A percentile compares a stretch with the other conserved stretches of the same genome.
These are phyloP conservation scores for Fusarium sp. DNA, from an alignment of 2,329 filamentous ascomycete species.

Conservation along the genomic window DNA sequence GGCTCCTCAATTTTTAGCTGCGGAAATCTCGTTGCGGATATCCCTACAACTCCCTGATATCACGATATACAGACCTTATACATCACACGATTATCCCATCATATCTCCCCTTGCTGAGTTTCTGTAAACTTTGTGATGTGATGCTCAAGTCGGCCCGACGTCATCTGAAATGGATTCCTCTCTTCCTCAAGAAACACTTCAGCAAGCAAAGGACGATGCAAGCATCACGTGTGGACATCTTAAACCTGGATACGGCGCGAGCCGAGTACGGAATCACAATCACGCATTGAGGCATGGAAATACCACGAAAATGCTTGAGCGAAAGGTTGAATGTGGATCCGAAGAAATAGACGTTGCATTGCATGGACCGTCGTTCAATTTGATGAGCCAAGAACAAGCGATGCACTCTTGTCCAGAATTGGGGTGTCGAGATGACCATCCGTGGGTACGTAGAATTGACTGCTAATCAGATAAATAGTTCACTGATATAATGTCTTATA, in stretches of 20 bases:
- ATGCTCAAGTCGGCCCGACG: not conserved
- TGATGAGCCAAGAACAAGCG: constrained; percentile 6
- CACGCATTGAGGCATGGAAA: constrained; percentile 4
- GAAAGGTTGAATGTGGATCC: constrained; percentile 11
- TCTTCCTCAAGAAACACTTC: not conserved
- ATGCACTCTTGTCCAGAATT: constrained; percentile 39
- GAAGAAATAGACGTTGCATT: constrained; percentile 15
- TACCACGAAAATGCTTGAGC: not conserved
- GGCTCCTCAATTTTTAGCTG: not conserved
- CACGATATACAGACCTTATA: constrained; percentile 4
- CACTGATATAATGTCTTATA: constrained; percentile 18
- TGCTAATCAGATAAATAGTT: too few relatives aligned
- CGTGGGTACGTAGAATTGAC: constrained; percentile 1
- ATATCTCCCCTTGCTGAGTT: not conserved
- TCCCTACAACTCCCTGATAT: constrained; percentile 11
- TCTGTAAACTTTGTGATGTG: not conserved
- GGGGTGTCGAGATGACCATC: not conserved
- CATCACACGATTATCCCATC: constrained; percentile 1
- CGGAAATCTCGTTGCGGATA: not conserved
- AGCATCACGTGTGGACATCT: constrained; percentile 7
- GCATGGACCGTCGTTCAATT: constrained; percentile 10
- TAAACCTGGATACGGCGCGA: not conserved
- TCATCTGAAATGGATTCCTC: constrained; percentile 18
- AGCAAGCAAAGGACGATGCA: not conserved
- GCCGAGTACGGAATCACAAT: not conserved